These are phyloP conservation scores for Camelina neglecta DNA, from an alignment of 345 rosid species.

Conservation along the genomic window DNA sequence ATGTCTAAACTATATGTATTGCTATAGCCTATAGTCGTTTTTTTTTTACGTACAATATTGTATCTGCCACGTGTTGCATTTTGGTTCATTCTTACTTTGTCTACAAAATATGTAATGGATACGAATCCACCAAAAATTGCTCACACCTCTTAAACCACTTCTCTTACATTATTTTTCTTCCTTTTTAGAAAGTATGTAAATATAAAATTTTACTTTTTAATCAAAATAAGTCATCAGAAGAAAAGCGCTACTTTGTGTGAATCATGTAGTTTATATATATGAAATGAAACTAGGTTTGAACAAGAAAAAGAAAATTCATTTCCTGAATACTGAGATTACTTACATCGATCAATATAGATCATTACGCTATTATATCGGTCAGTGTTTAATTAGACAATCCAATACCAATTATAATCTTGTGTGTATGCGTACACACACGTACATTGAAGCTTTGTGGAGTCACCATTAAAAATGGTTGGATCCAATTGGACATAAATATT, in stretches of 20 bases:
- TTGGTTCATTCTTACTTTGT: neutral
- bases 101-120: neutral
- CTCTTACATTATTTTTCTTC: neutral
- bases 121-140: neutral
- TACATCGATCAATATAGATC: too few relatives aligned
- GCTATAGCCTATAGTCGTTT: neutral
- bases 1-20: too few relatives aligned
- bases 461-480: conserved; percentile 34
- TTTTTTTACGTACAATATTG: neutral
- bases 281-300: too few relatives aligned
- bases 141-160: neutral
- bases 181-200: neutral
- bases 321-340: too few relatives aligned
- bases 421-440: neutral
- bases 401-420: neutral
- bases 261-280: too few relatives aligned
- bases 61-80: neutral
- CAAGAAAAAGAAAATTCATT: too few relatives aligned
- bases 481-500: conserved; percentile 18
- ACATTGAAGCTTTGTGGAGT: conserved; percentile 4
- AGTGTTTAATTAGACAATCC: neutral
- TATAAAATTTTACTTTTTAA: neutral
- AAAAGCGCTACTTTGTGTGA: neutral
- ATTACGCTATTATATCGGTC: neutral
- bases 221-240: neutral